phyloP scores from a whole-genome alignment of 371 early-diverging fungal genomes.

The Actinomortierella wolfii region DNA sequence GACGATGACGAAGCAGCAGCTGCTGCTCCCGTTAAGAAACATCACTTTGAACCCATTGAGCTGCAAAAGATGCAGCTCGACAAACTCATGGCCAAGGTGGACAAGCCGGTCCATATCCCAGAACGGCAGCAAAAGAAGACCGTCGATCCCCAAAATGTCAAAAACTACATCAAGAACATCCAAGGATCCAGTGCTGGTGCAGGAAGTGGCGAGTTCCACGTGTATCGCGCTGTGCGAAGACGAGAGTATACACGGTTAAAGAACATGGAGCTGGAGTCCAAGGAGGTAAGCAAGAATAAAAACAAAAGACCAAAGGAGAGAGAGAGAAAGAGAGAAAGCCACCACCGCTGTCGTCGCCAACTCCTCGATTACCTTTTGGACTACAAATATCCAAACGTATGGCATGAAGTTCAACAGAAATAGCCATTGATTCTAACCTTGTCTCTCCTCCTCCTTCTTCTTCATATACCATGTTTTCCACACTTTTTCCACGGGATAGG shows the following conservation, averaged over 20 bases:
- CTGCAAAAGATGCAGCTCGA: conserved; percentile 73
- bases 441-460: not conserved
- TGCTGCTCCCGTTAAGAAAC: conserved; percentile 34
- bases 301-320: conserved; percentile 1
- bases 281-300: conserved; percentile 54
- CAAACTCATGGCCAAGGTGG: conserved; percentile 75
- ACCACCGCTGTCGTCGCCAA: not conserved
- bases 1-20: conserved; percentile 4
- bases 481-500: conserved; percentile 36
- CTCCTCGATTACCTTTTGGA: not conserved
- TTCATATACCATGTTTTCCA: not conserved
- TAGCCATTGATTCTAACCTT: conserved; percentile 4
- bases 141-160: conserved; percentile 64
- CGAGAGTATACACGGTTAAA: conserved; percentile 85
- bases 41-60: conserved; percentile 53
- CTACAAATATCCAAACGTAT: not conserved
- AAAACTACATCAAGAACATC: conserved; percentile 44
- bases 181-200: conserved; percentile 94
- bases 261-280: conserved; percentile 77
- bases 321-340: not conserved
- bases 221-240: conserved; percentile 87
- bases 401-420: not conserved
- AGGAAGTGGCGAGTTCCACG: conserved; percentile 96
- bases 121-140: conserved; percentile 52
- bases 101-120: conserved; percentile 78